Evolutionary conservation across 73 alveolate species (phyloP).

Genomic region (Loxodes magnus): DNA sequence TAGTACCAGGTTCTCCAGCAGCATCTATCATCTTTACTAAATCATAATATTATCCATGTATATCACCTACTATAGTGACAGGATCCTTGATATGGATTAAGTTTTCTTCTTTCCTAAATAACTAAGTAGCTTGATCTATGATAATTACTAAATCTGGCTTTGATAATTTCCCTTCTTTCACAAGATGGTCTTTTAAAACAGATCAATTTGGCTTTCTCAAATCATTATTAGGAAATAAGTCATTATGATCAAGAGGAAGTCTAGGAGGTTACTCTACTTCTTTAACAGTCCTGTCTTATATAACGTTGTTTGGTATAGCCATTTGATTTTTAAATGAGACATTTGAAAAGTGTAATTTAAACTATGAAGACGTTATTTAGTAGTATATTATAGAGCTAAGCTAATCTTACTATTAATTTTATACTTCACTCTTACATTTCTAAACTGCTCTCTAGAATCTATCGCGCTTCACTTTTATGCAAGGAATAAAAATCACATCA

Average conservation of each 20-base stretch:
- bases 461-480: too few species aligned
- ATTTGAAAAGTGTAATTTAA: too few species aligned
- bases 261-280: slow-evolving; percentile 28
- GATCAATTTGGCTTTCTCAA: slow-evolving; percentile 44
- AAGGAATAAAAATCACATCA: too few species aligned
- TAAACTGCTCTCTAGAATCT: too few species aligned
- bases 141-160: slow-evolving; percentile 26
- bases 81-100: slow-evolving; percentile 54
- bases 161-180: slow-evolving; percentile 36
- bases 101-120: slow-evolving; percentile 58
- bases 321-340: too few species aligned
- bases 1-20: slow-evolving; percentile 65
- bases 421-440: too few species aligned
- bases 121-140: neutral
- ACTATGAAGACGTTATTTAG: too few species aligned
- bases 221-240: slow-evolving; percentile 12
- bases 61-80: slow-evolving; percentile 70
- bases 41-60: slow-evolving; percentile 62
- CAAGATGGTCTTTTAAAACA: slow-evolving; percentile 28
- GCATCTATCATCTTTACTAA: slow-evolving; percentile 51
- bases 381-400: too few species aligned
- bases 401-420: too few species aligned
- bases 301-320: too few species aligned
- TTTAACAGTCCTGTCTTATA: slow-evolving; percentile 15
- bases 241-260: slow-evolving; percentile 12